These are phyloP conservation scores for Knoxdaviesia proteae DNA, from an alignment of 2,329 filamentous ascomycete genomes.

Conservation along the genomic window DNA sequence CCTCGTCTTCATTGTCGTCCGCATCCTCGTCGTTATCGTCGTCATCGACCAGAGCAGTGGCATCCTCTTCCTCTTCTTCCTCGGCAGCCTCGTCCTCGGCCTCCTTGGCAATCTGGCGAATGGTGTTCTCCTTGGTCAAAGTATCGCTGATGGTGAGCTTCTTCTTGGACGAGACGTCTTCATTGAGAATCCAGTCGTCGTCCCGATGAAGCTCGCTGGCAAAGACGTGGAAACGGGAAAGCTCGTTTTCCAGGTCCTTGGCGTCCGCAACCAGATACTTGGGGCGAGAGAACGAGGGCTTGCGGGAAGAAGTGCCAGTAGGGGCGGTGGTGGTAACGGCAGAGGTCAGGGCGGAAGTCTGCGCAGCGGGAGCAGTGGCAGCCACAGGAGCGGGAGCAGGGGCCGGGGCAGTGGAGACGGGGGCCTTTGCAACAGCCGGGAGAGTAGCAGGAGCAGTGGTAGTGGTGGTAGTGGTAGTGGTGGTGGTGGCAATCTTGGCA, in stretches of 20 bases:
- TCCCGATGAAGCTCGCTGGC: slow-evolving; percentile 63
- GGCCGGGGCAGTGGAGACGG: slow-evolving; percentile 1
- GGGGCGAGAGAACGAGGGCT: slow-evolving; percentile 7
- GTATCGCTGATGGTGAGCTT: slow-evolving; percentile 82
- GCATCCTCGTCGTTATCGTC: slow-evolving; percentile 25
- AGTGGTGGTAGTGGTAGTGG: neutral
- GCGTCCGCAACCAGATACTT: slow-evolving; percentile 30
- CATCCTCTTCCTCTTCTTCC: slow-evolving; percentile 42
- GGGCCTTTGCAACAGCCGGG: slow-evolving; percentile 1
- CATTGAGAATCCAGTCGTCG: slow-evolving; percentile 74
- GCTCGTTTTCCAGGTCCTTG: slow-evolving; percentile 29
- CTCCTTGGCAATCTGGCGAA: slow-evolving; percentile 70
- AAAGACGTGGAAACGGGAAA: slow-evolving; percentile 70
- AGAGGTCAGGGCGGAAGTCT: slow-evolving; percentile 8
- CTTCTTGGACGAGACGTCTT: slow-evolving; percentile 37
- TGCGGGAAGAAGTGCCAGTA: slow-evolving; percentile 2
- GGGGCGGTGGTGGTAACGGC: slow-evolving; percentile 7
- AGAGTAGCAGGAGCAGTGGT: neutral
- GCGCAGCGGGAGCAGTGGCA: neutral
- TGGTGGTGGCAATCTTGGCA: too few species aligned
- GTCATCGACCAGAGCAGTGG: slow-evolving; percentile 19
- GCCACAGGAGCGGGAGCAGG: neutral
- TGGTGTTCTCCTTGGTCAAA: slow-evolving; percentile 70
- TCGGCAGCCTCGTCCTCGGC: slow-evolving; percentile 72
- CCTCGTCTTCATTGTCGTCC: slow-evolving; percentile 26